Evolutionary conservation across 371 early-diverging fungal species (phyloP), one percentile per base, ranked within the genome.

Genomic region (Syncephalastrum racemosum): DNA sequence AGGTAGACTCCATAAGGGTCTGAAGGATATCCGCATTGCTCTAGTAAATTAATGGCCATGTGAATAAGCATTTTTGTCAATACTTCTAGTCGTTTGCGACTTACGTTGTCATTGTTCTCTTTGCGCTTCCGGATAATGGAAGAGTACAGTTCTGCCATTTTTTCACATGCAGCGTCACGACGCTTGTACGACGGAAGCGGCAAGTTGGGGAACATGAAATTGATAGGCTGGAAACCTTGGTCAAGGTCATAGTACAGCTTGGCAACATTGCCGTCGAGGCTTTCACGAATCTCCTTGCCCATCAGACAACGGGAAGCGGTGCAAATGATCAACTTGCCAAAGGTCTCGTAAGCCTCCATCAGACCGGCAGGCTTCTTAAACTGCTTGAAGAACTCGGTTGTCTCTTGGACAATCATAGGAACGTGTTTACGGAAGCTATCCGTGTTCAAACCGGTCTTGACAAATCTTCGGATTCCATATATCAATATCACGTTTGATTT

Each of bases 241-340:
- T 98, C 98, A 41, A 98, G 84, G 67, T 96, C 94, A 74, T 93
- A 91, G 84, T 94, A 98, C 22, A 96, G 80, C 51, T 91, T 80
- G 40, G 96, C 94, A 24, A 74, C 77, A 47, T 51, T 67, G 10
- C 82, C 88, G 64, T 94, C 88, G 60, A 97, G 78, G 67, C 84
- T 78, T 27, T 86, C 68, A 49, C 96, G 91, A 70, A 97, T 89
- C 73, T 97, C 97, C 53, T 89, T 85, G 60, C 98, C 98, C 86
- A 96, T 85, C 63, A 98, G 81, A 65, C 94, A 92, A 61, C 90
- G 89, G 43, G 96, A 91, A 27, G 98, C 98, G 22, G 98, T 97
- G 71, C 89, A 84, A 72, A 97, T 95, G 61, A 94, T 95, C 50
- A 97, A 81, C 66, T 93, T 89, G 40, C 95, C 85, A 80, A 95